Evolutionary conservation across 1,139 yeast species (phyloP), one percentile per base, ranked within the genome.

Genomic region (Yamadazyma mexicana): DNA sequence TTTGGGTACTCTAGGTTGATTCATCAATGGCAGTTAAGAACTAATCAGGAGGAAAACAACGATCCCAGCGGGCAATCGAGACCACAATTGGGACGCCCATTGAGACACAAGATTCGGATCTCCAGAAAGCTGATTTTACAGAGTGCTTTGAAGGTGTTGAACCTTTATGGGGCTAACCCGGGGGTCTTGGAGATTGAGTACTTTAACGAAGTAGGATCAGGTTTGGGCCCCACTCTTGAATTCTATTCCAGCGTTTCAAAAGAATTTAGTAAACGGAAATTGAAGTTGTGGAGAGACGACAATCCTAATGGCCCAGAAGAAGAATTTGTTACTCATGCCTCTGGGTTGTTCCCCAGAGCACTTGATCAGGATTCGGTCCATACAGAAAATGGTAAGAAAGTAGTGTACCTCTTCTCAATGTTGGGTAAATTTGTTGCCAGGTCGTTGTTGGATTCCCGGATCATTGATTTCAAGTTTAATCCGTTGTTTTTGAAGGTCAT

Each of bases 171-270:
- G 0, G 66, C 88, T 0, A 77, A 84, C 14, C 92, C 96, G 0
- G 86, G 89, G 28, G 72, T 87, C 6, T 66, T 92, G 34, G 98
- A 92, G 52, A 83, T 92, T 43, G 97, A 91, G 56, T 92, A 86
- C 54, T 82, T 77, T 49, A 91, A 85, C 51, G 98, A 92, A 58
- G 96, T 77, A n/a, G 98, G 98, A 10, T 84, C 96, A 1, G 98
- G 98, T 0, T 65, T 89, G 37, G 98, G 98, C 0, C 98, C 98
- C 2, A 92, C 98, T 0, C 69, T 91, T 46, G 98, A 92, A 59
- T 92, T 92, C 55, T 92, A 88, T 56, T 81, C 97, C 0, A 69
- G 75, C 11, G 92, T 87, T 4, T 88, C 97, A 0, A 79, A 70
- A 45, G 92, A 84, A 45, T 88, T 68, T 56, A 69, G 85, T 1